Evolutionary conservation across 345 rosid genomes (phyloP).

Genomic region (Crucihimalaya himalaica): DNA sequence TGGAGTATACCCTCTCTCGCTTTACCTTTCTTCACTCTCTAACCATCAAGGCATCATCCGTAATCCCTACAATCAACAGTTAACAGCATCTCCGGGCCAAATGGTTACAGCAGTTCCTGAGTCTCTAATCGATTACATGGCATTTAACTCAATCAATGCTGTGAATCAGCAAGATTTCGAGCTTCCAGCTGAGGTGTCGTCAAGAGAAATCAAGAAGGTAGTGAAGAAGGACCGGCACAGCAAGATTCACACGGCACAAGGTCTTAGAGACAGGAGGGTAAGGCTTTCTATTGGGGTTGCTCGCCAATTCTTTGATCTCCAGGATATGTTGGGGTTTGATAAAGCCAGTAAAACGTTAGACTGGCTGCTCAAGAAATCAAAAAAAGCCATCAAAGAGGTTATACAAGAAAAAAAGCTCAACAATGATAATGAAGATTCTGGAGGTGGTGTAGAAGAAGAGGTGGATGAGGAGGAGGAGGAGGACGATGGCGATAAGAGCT

Average conservation of each 20-base stretch:
- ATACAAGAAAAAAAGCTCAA: slow-evolving; percentile 28
- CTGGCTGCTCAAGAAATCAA: slow-evolving; percentile 70
- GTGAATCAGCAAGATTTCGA: slow-evolving; percentile 18
- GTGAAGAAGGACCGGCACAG: slow-evolving; percentile 71
- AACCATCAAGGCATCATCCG: slow-evolving; percentile 26
- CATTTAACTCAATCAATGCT: slow-evolving; percentile 26
- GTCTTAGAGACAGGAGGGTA: slow-evolving; percentile 81
- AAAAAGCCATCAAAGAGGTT: slow-evolving; percentile 55
- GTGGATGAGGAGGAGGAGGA: slow-evolving; percentile 14
- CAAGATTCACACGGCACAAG: slow-evolving; percentile 78
- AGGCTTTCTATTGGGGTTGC: slow-evolving; percentile 74
- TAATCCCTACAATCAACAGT: slow-evolving; percentile 29
- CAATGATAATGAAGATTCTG: slow-evolving; percentile 14
- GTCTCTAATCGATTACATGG: slow-evolving; percentile 30
- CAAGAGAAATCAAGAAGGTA: slow-evolving; percentile 31
- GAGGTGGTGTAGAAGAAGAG: slow-evolving; percentile 15
- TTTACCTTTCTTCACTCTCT: slow-evolving; percentile 38
- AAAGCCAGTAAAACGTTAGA: slow-evolving; percentile 84
- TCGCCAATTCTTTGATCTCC: slow-evolving; percentile 81
- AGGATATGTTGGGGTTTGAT: slow-evolving; percentile 81
- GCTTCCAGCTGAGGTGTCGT: slow-evolving; percentile 18
- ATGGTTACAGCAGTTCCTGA: slow-evolving; percentile 34
- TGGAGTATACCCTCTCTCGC: slow-evolving; percentile 36
- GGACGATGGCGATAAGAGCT: slow-evolving; percentile 26
- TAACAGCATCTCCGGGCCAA: slow-evolving; percentile 18